phyloP scores from a whole-genome alignment of 768 basidiomycete species.

The Xanthoconium purpureum region DNA sequence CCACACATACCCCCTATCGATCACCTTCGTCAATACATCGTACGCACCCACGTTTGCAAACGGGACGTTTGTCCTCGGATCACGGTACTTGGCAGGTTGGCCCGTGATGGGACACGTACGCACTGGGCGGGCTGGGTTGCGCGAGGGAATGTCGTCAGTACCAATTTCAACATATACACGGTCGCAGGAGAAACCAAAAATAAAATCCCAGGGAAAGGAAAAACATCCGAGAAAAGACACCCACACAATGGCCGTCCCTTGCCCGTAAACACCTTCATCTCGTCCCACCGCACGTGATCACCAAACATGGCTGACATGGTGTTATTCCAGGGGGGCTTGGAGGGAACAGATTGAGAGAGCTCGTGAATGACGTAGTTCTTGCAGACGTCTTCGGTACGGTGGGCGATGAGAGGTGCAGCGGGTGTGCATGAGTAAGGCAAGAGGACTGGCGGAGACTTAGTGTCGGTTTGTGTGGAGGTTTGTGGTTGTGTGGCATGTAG shows the following conservation, averaged over 20 bases:
- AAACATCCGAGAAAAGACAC: constrained; percentile 11
- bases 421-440: constrained; percentile 11
- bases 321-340: constrained; percentile 59
- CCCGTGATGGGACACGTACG: constrained; percentile 79
- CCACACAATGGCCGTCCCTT: constrained; percentile 65
- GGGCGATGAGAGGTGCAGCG: constrained; percentile 17
- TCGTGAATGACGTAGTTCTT: constrained; percentile 77
- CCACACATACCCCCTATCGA: constrained; percentile 75
- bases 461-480: background rate
- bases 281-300: constrained; percentile 77
- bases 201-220: background rate
- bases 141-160: background rate
- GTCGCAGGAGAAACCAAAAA: background rate
- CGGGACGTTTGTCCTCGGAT: constrained; percentile 77
- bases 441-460: constrained; percentile 3
- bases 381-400: constrained; percentile 48
- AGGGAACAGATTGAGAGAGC: constrained; percentile 41
- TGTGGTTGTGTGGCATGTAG: background rate
- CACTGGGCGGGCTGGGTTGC: constrained; percentile 49
- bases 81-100: constrained; percentile 67
- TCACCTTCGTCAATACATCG: constrained; percentile 53
- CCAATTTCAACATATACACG: background rate
- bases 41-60: constrained; percentile 73
- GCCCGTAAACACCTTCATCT: constrained; percentile 58
- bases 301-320: constrained; percentile 87